A percentile compares a stretch with the other conserved stretches of the same genome.
phyloP scores from a whole-genome alignment of 192 early-diverging fungal species.

The Coemansia sp. region DNA sequence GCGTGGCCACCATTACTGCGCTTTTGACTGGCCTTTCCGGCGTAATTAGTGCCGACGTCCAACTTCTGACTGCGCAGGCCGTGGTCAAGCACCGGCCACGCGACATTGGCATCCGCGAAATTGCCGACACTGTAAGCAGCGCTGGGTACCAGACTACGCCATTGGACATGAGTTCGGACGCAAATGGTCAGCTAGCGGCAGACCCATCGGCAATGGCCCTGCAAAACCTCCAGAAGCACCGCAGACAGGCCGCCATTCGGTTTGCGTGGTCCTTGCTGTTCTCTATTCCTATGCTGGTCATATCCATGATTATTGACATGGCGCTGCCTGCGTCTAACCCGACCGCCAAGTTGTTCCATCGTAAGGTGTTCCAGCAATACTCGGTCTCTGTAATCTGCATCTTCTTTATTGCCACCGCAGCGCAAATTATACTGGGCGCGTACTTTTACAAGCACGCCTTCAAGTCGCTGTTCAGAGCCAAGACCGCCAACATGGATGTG shows the following conservation, averaged over 20 bases:
- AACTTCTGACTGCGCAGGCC: slow-evolving; percentile 69
- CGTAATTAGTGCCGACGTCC: slow-evolving; percentile 72
- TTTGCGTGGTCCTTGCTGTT: slow-evolving; percentile 64
- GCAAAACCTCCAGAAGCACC: slow-evolving; percentile 74
- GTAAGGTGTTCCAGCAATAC: slow-evolving; percentile 42
- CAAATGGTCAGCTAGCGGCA: slow-evolving; percentile 46
- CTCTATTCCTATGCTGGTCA: slow-evolving; percentile 73
- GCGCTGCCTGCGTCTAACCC: slow-evolving; percentile 32
- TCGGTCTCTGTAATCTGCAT: slow-evolving; percentile 52
- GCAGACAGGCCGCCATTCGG: slow-evolving; percentile 61
- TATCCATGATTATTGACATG: slow-evolving; percentile 60
- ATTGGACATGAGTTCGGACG: slow-evolving; percentile 8
- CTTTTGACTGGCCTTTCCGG: slow-evolving; percentile 60
- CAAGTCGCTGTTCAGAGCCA: slow-evolving; percentile 70
- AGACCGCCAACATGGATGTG: slow-evolving; percentile 93
- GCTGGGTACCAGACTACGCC: slow-evolving; percentile 70
- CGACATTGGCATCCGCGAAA: slow-evolving; percentile 68
- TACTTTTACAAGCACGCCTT: slow-evolving; percentile 79
- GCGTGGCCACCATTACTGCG: slow-evolving; percentile 82
- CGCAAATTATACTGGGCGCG: slow-evolving; percentile 82
- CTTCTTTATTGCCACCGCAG: slow-evolving; percentile 75
- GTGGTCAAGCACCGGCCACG: slow-evolving; percentile 66
- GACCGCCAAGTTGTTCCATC: slow-evolving; percentile 33
- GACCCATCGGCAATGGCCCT: slow-evolving; percentile 68
- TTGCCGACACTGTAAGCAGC: slow-evolving; percentile 71